Conservation (phyloP, 257 asterid species). For the Ajuga chamaepitys region DNA sequence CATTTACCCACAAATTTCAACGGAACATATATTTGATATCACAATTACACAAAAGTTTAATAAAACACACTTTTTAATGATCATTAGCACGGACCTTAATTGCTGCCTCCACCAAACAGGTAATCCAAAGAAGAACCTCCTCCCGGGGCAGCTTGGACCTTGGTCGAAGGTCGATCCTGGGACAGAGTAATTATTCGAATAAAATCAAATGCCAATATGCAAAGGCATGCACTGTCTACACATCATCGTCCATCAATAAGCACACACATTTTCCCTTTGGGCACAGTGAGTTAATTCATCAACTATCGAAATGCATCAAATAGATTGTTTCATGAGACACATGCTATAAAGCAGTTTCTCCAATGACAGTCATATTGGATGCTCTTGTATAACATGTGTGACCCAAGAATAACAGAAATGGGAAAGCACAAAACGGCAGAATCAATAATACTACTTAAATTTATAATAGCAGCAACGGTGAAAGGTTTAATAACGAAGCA, state of each 20-base stretch:
- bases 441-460: background rate
- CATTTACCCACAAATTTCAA: background rate
- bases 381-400: background rate
- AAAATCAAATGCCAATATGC: background rate
- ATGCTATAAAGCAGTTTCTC: background rate
- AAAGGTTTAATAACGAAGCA: background rate
- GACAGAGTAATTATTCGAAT: background rate
- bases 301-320: no score
- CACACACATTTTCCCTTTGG: no score
- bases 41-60: constrained; percentile 10
- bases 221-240: background rate
- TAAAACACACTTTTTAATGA: constrained; percentile 4
- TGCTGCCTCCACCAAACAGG: constrained; percentile 53
- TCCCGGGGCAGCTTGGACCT: constrained; percentile 59
- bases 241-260: no score
- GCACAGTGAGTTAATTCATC: no score
- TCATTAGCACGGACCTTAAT: constrained; percentile 7
- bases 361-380: background rate
- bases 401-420: background rate
- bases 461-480: background rate
- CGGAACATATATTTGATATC: background rate
- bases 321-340: no score
- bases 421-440: background rate
- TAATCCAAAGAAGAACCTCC: constrained; percentile 61
- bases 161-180: constrained; percentile 69